Base-by-base conservation (phyloP, 2,329 filamentous ascomycete species). In the Tolypocladium album region DNA sequence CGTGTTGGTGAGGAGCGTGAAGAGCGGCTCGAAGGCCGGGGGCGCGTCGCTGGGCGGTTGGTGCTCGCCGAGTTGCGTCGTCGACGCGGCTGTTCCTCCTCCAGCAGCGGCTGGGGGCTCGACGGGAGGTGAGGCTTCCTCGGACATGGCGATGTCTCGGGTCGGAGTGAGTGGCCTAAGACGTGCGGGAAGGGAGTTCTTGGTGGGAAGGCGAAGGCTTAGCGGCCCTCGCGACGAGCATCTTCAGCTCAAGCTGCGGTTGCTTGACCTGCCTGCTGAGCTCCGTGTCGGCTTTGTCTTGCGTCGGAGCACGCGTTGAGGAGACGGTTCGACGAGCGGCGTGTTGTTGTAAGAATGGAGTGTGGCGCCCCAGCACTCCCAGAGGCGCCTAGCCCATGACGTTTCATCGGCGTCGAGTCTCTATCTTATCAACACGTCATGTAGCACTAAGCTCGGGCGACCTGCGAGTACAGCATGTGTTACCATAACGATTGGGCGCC, bases 1-100 rank as follows among this genome's bases (percentile, higher is more conserved):
- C 13, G 82, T 76, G 72, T 96, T 92, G 69, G 90, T 86, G 64
- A 97, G 80, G 50, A 97, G 79, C 1, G 90, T 88, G 78, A 96
- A 97, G 77, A 96, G 88, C 2, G 91, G 90, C 53, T 85, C 81
- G 72, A 96, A 93, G 3, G 76, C 72, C 4, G 76, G 76, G 45
- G 64, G 65, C 45, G 61, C 61, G 52, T 63, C 53, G 40, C 60
- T 59, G 43, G 61, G 59, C 36, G 60, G 11, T 24, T 24, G 24
- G 20, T 50, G 53, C 24, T 24, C 34, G 15, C 24, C 27, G 27
- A 27, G 45, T n/a, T 15, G 57, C 34, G 57, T 5, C 27, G 61
- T 15, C 5, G 50, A n/a, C 3, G 50, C 20, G 13, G 50, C 50
- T 38, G 3, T 5, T 31, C 27, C 50, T 38, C 22, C 20, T 4